A percentile compares a stretch with the other conserved stretches of the same genome.
Conservation (phyloP, 1,284 basidiomycete species). For the Lentinula novae-zelandiae region DNA sequence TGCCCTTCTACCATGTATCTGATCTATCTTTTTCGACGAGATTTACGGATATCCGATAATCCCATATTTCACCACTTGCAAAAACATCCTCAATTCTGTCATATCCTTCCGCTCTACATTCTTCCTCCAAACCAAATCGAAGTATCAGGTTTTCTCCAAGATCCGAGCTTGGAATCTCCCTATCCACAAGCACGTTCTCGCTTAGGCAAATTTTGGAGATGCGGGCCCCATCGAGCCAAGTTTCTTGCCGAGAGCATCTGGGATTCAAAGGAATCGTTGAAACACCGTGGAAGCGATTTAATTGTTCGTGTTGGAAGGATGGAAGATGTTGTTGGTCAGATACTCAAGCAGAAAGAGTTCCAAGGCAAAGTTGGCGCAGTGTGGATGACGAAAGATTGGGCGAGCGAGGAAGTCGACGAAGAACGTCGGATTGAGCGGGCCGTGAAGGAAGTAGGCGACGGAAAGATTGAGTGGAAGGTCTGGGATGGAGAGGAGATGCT, state of each 20-base stretch:
- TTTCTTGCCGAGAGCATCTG: constrained; percentile 46
- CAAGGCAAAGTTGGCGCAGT: constrained; percentile 36
- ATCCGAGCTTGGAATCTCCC: constrained; percentile 21
- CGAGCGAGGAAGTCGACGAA: constrained; percentile 17
- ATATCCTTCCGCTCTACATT: constrained; percentile 48
- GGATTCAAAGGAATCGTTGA: constrained; percentile 36
- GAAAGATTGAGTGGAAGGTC: constrained; percentile 14
- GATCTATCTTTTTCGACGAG: constrained; percentile 28
- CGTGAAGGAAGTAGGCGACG: constrained; percentile 8
- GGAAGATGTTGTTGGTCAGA: constrained; percentile 32
- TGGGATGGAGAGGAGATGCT: constrained; percentile 20
- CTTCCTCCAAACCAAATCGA: constrained; percentile 48
- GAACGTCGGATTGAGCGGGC: constrained; percentile 12
- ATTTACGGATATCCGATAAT: constrained; percentile 42
- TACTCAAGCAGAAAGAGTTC: constrained; percentile 31
- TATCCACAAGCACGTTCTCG: constrained; percentile 29
- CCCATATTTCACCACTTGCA: constrained; percentile 37
- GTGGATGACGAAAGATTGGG: constrained; percentile 34
- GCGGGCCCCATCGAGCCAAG: constrained; percentile 33
- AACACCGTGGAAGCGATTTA: constrained; percentile 36
- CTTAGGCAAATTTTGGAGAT: constrained; percentile 43
- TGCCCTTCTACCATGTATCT: constrained; percentile 1
- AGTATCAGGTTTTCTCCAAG: constrained; percentile 37
- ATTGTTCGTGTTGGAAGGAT: constrained; percentile 43
- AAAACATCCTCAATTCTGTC: constrained; percentile 27